A percentile compares a stretch with the other conserved stretches of the same genome.
Evolutionary conservation across 441 rosid species (phyloP).

Genomic region (Arabidopsis lyrata): DNA sequence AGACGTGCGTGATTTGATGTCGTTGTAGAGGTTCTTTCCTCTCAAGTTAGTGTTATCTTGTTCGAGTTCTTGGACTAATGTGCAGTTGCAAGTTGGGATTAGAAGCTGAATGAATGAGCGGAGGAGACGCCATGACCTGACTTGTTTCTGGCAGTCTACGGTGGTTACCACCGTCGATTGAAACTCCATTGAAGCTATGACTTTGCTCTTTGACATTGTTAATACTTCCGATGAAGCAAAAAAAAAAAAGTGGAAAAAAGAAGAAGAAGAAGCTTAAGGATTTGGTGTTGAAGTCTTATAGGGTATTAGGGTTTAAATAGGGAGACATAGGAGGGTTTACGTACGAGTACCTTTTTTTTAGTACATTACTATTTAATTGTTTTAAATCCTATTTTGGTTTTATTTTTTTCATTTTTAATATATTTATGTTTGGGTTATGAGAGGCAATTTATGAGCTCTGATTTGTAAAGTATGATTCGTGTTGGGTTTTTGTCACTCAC

Average conservation of each 20-base stretch:
- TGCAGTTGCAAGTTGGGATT: conserved; percentile 66
- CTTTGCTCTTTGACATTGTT: conserved; percentile 51
- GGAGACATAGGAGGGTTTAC: conserved; percentile 34
- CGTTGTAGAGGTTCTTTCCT: conserved; percentile 37
- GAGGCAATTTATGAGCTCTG: conserved; percentile 42
- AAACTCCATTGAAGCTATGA: conserved; percentile 49
- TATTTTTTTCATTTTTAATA: neutral
- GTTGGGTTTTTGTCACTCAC: conserved; percentile 49
- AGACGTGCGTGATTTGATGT: conserved; percentile 39
- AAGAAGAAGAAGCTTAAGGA: conserved; percentile 41
- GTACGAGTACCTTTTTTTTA: conserved; percentile 9
- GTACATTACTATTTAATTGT: neutral
- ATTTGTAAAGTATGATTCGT: conserved; percentile 45
- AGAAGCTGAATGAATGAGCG: conserved; percentile 63
- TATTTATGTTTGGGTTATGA: conserved; percentile 41
- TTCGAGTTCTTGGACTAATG: conserved; percentile 46
- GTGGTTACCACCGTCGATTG: conserved; percentile 53
- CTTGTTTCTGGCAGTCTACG: conserved; percentile 81
- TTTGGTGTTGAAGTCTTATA: conserved; percentile 33
- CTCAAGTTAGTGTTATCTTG: conserved; percentile 33
- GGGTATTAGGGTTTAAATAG: conserved; percentile 36
- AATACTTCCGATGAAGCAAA: conserved; percentile 17
- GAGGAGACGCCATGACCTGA: conserved; percentile 78
- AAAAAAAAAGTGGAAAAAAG: neutral
- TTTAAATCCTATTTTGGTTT: conserved; percentile 14